These are phyloP conservation scores for Talaromyces liani DNA, from an alignment of 495 filamentous ascomycete species.

Conservation along the genomic window DNA sequence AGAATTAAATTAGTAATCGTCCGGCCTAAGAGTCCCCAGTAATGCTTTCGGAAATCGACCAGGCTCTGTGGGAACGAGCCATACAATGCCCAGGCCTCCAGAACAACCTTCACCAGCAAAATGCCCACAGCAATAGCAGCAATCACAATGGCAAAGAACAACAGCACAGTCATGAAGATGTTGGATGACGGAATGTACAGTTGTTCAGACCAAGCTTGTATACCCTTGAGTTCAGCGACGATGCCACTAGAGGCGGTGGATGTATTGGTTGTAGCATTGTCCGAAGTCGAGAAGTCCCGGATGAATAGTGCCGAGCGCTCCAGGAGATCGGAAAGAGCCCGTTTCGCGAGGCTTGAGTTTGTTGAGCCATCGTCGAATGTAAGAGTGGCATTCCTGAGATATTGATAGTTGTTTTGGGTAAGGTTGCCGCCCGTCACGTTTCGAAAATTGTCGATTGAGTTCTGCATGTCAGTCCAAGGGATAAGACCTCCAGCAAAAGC, in stretches of 20 bases:
- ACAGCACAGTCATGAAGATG: constrained; percentile 91
- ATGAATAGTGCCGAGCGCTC: constrained; percentile 39
- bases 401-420: constrained; percentile 67
- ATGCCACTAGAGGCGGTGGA: constrained; percentile 24
- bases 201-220: constrained; percentile 69
- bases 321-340: constrained; percentile 43
- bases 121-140: constrained; percentile 81
- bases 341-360: constrained; percentile 40
- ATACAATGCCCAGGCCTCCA: constrained; percentile 88
- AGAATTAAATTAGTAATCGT: constrained; percentile 90
- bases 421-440: constrained; percentile 76
- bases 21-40: constrained; percentile 84
- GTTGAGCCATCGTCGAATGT: constrained; percentile 49
- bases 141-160: constrained; percentile 83
- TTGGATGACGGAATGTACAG: constrained; percentile 79
- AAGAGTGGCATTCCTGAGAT: constrained; percentile 65
- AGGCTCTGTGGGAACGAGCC: constrained; percentile 78
- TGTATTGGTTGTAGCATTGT: constrained; percentile 34
- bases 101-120: constrained; percentile 81
- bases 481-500: constrained; percentile 84
- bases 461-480: constrained; percentile 72
- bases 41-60: constrained; percentile 82
- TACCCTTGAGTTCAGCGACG: constrained; percentile 51
- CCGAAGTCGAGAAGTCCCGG: constrained; percentile 43
- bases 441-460: constrained; percentile 80